These are phyloP conservation scores for Coemansia sp. DNA, from an alignment of 192 early-diverging fungal genomes.

Conservation along the genomic window DNA sequence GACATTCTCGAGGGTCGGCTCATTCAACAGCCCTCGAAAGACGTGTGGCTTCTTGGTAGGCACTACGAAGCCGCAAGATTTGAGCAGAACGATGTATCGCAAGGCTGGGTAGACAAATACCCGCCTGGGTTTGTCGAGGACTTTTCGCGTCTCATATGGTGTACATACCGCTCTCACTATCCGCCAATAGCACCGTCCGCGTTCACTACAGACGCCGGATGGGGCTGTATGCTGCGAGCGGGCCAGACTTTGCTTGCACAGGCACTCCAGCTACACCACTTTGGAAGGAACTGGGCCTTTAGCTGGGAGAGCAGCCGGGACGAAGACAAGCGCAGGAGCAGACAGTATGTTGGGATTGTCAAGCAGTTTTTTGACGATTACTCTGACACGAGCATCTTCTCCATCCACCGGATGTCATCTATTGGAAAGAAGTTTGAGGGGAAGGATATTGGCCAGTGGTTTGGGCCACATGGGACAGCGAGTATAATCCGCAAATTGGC, in stretches of 20 bases:
- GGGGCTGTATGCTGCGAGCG: constrained; percentile 97
- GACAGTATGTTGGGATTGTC: constrained; percentile 59
- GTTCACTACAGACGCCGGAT: constrained; percentile 86
- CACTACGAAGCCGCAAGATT: constrained; percentile 27
- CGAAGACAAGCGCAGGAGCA: constrained; percentile 17
- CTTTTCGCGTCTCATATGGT: constrained; percentile 85
- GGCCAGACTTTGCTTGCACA: constrained; percentile 93
- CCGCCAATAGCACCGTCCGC: constrained; percentile 75
- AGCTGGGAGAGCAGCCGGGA: constrained; percentile 11
- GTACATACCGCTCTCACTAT: constrained; percentile 90
- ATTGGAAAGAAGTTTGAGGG: constrained; percentile 77
- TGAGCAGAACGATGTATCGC: not conserved
- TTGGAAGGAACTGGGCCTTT: constrained; percentile 67
- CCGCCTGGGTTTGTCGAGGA: constrained; percentile 70
- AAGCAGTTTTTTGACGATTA: constrained; percentile 83
- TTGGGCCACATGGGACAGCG: constrained; percentile 78
- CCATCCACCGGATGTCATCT: constrained; percentile 90
- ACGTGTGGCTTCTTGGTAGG: constrained; percentile 53
- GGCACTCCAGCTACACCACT: constrained; percentile 70
- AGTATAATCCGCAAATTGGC: constrained; percentile 29
- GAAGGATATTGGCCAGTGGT: constrained; percentile 96
- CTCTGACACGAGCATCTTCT: constrained; percentile 70
- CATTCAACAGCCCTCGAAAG: constrained; percentile 29
- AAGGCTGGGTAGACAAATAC: constrained; percentile 21
- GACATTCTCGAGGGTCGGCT: constrained; percentile 45